Conservation (phyloP, 2,329 filamentous ascomycete species). For the Cordyceps farinosa region DNA sequence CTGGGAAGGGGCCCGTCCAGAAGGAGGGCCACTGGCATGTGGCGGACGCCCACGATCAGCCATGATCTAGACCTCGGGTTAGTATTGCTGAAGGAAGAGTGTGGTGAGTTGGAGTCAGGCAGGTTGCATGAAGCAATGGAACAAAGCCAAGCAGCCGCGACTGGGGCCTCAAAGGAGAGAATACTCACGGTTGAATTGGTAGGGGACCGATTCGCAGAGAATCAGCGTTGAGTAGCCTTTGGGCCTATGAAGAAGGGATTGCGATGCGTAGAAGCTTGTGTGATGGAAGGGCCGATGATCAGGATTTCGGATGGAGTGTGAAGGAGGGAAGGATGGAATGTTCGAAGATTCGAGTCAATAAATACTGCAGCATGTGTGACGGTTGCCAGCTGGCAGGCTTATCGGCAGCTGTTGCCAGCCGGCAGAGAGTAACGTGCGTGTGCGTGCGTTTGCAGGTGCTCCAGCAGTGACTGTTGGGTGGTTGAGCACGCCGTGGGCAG, state of each 20-base stretch:
- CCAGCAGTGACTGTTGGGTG: background rate
- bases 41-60: constrained; percentile 33
- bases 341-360: background rate
- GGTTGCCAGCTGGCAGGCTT: constrained; percentile 10
- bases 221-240: background rate
- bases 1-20: constrained; percentile 6
- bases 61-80: constrained; percentile 21
- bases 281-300: background rate
- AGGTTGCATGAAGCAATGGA: too few species aligned
- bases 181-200: background rate
- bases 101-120: too few species aligned
- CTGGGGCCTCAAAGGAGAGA: background rate
- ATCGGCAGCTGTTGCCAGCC: background rate
- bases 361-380: constrained; percentile 3
- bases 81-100: background rate
- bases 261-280: background rate
- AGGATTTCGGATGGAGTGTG: background rate
- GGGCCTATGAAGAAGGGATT: background rate
- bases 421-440: background rate
- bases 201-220: background rate
- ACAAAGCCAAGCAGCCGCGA: too few species aligned
- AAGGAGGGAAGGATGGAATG: constrained; percentile 1
- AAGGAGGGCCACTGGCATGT: background rate
- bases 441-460: constrained; percentile 9
- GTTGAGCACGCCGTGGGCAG: background rate